Base-by-base conservation (phyloP, 306 rosid genomes). In the Trifolium repens region DNA sequence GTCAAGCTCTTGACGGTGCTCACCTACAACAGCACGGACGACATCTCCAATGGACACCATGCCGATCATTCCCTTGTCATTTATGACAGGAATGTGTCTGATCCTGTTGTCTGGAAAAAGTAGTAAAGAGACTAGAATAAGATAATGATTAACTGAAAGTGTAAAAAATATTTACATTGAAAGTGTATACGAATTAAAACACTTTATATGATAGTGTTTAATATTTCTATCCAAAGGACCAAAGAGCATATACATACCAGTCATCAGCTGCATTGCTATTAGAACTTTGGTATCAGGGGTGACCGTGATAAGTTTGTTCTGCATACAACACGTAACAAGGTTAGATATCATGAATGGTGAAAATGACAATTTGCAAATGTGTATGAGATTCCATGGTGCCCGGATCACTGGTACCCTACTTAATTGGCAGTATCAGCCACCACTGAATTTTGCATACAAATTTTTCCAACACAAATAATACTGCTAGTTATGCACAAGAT, bases 21-120 rank as follows among this genome's bases (percentile, higher is more conserved):
- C 99, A 0, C 89, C 85, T 77, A 96, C 99, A 40, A 96, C 98
- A 16, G 99, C 99, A 57, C 99, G 96, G 78, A 96, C 99, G 47
- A 96, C 99, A 8, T 96, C 99, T 43, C 99, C 99, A 22, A 96
- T 96, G 24, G 99, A 96, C 82, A 96, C 97, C 99, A 96, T 96
- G 75, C 98, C 99, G 1, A 86, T n/a, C 99, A 96, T 96, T 59
- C 80, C 97, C 35, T 67, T 82, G 3, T 77, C 92, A 16, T 80
- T 82, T 42, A 96, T 83, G 47, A 96, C 98, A 1, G 99, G 99
- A 67, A 96, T 96, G 96, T 96, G 99, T 83, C 99, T 92, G 87
- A 92, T 96, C 77, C 99, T 89, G 47, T 92, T 96, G 11, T 96
- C 99, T 92, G 85, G 8, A 5, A 13, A 15, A 35, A 30, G 9